A percentile compares a stretch with the other conserved stretches of the same genome.
Evolutionary conservation across 495 filamentous ascomycete genomes (phyloP).

Genomic region (Penicillium egyptiacum): DNA sequence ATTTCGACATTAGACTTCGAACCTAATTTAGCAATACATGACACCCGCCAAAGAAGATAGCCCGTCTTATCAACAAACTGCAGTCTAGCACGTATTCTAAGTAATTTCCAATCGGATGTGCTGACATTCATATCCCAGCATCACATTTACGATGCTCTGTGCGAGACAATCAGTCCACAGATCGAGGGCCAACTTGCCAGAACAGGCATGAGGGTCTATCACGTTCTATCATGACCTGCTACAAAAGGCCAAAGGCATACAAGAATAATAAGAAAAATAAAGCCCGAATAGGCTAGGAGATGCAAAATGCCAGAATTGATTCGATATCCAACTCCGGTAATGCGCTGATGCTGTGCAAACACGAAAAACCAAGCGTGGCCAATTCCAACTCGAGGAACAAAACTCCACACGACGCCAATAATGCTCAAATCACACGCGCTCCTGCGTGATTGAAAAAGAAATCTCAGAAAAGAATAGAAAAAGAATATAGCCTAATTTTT

Average conservation of each 20-base stretch:
- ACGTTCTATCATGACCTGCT: background rate
- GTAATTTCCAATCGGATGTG: too few species aligned
- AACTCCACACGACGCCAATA: conserved; percentile 18
- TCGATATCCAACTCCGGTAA: conserved; percentile 26
- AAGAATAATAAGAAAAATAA: background rate
- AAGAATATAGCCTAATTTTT: conserved; percentile 22
- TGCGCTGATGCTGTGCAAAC: conserved; percentile 21
- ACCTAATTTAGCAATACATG: too few species aligned
- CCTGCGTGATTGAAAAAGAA: background rate
- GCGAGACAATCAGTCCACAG: too few species aligned
- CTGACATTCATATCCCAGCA: too few species aligned
- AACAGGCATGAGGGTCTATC: background rate
- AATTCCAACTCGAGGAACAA: conserved; percentile 10
- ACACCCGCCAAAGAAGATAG: too few species aligned
- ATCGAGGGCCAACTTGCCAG: too few species aligned
- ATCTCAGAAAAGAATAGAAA: conserved; percentile 11
- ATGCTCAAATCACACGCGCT: conserved; percentile 16
- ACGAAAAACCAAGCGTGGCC: conserved; percentile 15
- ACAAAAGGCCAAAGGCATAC: background rate
- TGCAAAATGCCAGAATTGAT: conserved; percentile 2
- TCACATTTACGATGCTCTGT: too few species aligned
- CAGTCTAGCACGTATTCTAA: too few species aligned
- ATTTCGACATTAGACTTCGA: background rate
- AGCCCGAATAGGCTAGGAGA: background rate
- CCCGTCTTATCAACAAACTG: too few species aligned